Evolutionary conservation across 2,329 filamentous ascomycete genomes (phyloP), one percentile per base, ranked within the genome.

Genomic region (Albifimbria verrucaria): DNA sequence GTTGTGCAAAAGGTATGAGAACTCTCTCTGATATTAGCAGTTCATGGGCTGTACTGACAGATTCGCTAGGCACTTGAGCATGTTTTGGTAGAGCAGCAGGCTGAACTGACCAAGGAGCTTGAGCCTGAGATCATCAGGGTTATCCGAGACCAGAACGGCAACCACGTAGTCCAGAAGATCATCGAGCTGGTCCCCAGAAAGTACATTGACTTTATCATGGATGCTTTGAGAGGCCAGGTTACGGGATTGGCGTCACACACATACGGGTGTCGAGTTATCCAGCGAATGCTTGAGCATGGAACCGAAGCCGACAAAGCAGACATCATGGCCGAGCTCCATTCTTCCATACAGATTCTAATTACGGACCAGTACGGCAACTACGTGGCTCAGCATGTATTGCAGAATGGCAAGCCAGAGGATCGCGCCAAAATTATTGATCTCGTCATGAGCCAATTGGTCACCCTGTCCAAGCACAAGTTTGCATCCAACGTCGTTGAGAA

Each of bases 401-500:
- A 87, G 55, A 84, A 90, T 57, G 92, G 92, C 22, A 80, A 86
- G 49, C 78, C 82, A 4, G 83, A 87, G 52, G 91, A 97, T 63
- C 83, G 86, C 20, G 78, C 79, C 15, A 83, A 79, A 61, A 87
- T 97, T 63, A 88, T 96, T 52, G 73, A 79, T 23, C 76, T 91
- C 46, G 87, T 97, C 58, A 86, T 87, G 58, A 77, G 78, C 12
- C 83, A 91, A 53, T 76, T 96, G 2, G 72, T 96, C 39, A 74
- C 76, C 1, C 86, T 91, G 62, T 96, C 92, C 23, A 96, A 92
- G 76, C 91, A 97, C 75, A 99, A 99, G 68, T 95, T 90, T 65
- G 93, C 94, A 1, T 97, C 92, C 65, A 97, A 99, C 62, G 93
- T 99, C 3, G 93, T 99, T 1, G 94, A 99, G 72, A 93, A 91